These are phyloP conservation scores for Zizania latifolia DNA, from an alignment of 176 grass and related monocot genomes.

Conservation along the genomic window DNA sequence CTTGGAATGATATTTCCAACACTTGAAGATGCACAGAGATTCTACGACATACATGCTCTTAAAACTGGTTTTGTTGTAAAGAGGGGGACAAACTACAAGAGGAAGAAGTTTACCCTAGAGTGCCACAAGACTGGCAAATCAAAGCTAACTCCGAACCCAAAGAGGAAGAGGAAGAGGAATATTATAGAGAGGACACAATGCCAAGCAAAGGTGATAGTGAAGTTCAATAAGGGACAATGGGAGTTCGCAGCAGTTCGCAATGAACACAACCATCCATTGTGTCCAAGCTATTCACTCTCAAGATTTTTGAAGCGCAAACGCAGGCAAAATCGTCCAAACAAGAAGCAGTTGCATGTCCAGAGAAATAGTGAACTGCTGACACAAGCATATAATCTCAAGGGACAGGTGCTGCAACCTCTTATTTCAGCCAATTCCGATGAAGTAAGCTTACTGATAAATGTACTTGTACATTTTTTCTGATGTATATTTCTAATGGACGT, in stretches of 20 bases:
- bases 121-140: slow-evolving; percentile 19
- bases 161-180: slow-evolving; percentile 24
- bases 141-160: background rate
- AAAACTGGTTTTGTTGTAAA: slow-evolving; percentile 7
- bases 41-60: slow-evolving; percentile 11
- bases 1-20: slow-evolving; percentile 25
- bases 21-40: slow-evolving; percentile 13
- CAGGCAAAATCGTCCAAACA: background rate
- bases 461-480: background rate
- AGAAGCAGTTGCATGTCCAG: background rate
- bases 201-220: slow-evolving; percentile 23
- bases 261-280: slow-evolving; percentile 22
- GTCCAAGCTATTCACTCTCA: no score
- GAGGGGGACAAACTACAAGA: slow-evolving; percentile 20
- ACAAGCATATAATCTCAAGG: background rate
- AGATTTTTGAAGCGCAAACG: no score
- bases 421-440: background rate
- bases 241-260: background rate
- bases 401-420: background rate
- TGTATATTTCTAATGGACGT: background rate
- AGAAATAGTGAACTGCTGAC: background rate
- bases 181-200: slow-evolving; percentile 16
- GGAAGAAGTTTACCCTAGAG: slow-evolving; percentile 16
- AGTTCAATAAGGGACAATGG: slow-evolving; percentile 13
- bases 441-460: background rate